These are phyloP conservation scores for Carex parvula DNA, from an alignment of 176 grass and related monocot genomes.

Conservation along the genomic window DNA sequence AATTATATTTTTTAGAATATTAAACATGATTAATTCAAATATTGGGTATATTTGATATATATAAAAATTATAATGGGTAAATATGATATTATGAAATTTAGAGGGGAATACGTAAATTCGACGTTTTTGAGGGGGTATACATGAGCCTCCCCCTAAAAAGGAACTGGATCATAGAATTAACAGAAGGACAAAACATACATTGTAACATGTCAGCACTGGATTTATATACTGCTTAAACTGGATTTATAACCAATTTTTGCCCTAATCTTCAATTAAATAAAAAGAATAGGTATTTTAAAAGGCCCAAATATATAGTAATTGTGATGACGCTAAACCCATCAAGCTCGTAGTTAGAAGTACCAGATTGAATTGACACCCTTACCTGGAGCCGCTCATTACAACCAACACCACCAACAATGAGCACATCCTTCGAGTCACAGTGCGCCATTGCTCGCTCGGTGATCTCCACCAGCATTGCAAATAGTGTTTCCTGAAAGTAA, in stretches of 20 bases:
- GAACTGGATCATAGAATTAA: not conserved
- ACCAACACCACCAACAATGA: conserved; percentile 95
- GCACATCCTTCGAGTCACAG: conserved; percentile 78
- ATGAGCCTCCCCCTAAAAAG: too few relatives aligned
- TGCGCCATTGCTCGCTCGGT: conserved; percentile 96
- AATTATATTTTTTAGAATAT: too few relatives aligned
- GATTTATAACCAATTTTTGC: not conserved
- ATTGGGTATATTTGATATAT: too few relatives aligned
- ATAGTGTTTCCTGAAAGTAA: conserved; percentile 71
- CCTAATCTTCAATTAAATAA: not conserved
- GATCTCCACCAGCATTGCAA: conserved; percentile 97
- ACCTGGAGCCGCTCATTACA: conserved; percentile 59
- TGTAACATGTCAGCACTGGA: not conserved
- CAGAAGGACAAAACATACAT: not conserved
- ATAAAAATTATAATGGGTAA: too few relatives aligned
- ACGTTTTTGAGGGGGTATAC: too few relatives aligned
- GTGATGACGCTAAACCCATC: not conserved
- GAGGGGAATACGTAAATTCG: too few relatives aligned
- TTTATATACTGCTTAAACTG: not conserved
- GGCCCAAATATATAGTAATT: not conserved
- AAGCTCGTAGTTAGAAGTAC: not conserved
- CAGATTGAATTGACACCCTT: not conserved
- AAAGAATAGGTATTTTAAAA: not conserved
- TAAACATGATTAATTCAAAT: too few relatives aligned
- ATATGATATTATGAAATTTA: too few relatives aligned